Evolutionary conservation across 345 rosid genomes (phyloP).

Genomic region (rapeseed (Brassica napus)): Da-Ae NC_063443.1:626501-627000

Average conservation of each 20-base stretch:
- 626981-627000: no score
- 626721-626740: conserved; percentile 12
- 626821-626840: conserved; percentile 9
- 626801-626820: background rate
- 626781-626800: background rate
- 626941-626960: background rate
- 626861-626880: background rate
- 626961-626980: no score
- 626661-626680: conserved; percentile 14
- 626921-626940: background rate
- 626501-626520: background rate
- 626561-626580: background rate
- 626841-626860: background rate
- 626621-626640: background rate
- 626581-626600: background rate
- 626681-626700: background rate
- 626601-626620: background rate
- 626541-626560: background rate
- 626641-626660: background rate
- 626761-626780: background rate
- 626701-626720: background rate
- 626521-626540: background rate
- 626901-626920: background rate
- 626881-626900: background rate
- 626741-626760: background rate